Percentiles rank a stretch among this genome's conserved stretches.
phyloP scores from a whole-genome alignment of 257 asterid species.

The Scutellaria barbata region DNA sequence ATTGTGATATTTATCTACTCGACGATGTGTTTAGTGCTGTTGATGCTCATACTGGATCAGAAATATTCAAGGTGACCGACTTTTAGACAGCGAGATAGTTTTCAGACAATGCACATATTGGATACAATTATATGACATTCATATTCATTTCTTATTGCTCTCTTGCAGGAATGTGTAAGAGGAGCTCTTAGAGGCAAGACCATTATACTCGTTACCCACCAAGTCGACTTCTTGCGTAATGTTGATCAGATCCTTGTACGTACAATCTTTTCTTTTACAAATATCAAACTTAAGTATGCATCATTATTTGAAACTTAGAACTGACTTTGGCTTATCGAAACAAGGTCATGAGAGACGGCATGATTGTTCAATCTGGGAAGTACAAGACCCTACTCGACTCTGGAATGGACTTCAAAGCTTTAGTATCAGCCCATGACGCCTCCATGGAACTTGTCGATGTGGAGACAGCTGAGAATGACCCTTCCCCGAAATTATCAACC shows the following conservation, averaged over 20 bases:
- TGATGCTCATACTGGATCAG: constrained; percentile 99
- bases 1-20: constrained; percentile 84
- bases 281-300: neutral
- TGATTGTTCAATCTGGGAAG: constrained; percentile 83
- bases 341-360: constrained; percentile 96
- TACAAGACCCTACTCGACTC: constrained; percentile 59
- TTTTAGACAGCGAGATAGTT: neutral
- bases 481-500: constrained; percentile 44
- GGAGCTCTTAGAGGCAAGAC: constrained; percentile 87
- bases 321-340: no score
- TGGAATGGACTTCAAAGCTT: constrained; percentile 71
- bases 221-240: constrained; percentile 97
- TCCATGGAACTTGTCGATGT: constrained; percentile 95
- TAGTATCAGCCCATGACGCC: constrained; percentile 90
- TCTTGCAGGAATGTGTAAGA: constrained; percentile 75
- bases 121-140: neutral
- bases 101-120: neutral
- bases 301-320: neutral
- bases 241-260: constrained; percentile 88
- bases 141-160: no score
- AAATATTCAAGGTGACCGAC: constrained; percentile 75
- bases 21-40: constrained; percentile 97
- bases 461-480: constrained; percentile 47
- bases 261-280: neutral
- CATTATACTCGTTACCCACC: constrained; percentile 86